Conservation (phyloP, 441 rosid genomes). For the Brassica hybrid region DNA sequence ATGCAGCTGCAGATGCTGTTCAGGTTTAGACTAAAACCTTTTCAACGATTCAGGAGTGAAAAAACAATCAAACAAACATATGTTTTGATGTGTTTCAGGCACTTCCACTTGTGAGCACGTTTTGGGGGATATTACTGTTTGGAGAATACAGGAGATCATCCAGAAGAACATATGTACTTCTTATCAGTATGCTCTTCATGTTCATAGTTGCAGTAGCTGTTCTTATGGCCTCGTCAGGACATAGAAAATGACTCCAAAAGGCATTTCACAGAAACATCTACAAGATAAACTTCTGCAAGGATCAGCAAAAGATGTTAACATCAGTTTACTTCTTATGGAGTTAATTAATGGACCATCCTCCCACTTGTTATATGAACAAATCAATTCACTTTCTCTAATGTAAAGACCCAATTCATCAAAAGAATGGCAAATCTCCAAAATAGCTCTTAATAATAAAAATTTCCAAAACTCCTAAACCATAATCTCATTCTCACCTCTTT, state of each 20-base stretch:
- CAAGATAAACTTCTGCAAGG: too few relatives aligned
- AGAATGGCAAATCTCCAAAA: not conserved
- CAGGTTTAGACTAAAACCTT: slow-evolving; percentile 56
- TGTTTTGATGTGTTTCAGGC: slow-evolving; percentile 52
- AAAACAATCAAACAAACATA: not conserved
- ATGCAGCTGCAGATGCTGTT: slow-evolving; percentile 91
- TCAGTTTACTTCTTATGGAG: not conserved
- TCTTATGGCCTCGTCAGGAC: slow-evolving; percentile 86
- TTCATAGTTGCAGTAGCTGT: slow-evolving; percentile 77
- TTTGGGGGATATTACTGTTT: slow-evolving; percentile 77
- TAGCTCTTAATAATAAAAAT: too few relatives aligned
- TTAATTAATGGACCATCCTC: not conserved
- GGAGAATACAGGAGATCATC: slow-evolving; percentile 88
- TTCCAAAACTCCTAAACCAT: too few relatives aligned
- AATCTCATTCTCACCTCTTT: too few relatives aligned
- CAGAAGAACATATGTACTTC: slow-evolving; percentile 65
- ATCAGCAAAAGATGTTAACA: not conserved
- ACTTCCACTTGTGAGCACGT: slow-evolving; percentile 87
- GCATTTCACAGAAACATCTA: not conserved
- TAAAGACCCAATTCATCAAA: not conserved
- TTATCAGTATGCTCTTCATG: slow-evolving; percentile 69
- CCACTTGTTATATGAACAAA: not conserved
- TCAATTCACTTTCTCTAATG: slow-evolving; percentile 1
- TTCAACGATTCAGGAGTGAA: not conserved
- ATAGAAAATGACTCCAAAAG: slow-evolving; percentile 56